phyloP scores from a whole-genome alignment of 2,329 filamentous ascomycete genomes.

The Teratosphaeria viscida region DNA sequence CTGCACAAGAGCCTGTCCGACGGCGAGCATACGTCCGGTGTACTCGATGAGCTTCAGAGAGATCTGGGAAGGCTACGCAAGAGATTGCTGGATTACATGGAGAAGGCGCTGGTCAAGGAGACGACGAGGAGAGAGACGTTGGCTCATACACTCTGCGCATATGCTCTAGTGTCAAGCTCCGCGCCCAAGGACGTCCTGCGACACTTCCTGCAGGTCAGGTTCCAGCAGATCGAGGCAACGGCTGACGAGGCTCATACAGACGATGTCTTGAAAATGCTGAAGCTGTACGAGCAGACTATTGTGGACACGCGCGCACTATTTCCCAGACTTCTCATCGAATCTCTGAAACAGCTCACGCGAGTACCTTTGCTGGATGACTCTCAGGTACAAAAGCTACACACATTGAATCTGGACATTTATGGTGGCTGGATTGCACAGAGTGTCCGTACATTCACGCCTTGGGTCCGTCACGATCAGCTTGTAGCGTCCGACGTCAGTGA shows the following conservation, averaged over 20 bases:
- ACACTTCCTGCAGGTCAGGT: constrained; percentile 66
- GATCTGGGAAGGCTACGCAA: constrained; percentile 52
- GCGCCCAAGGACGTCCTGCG: constrained; percentile 67
- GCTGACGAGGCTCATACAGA: constrained; percentile 43
- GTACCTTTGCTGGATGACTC: constrained; percentile 62
- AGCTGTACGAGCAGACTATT: constrained; percentile 66
- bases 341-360: constrained; percentile 57
- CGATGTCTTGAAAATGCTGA: constrained; percentile 54
- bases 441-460: constrained; percentile 75
- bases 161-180: constrained; percentile 70
- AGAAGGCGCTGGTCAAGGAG: constrained; percentile 38
- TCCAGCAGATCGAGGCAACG: constrained; percentile 55
- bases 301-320: constrained; percentile 67
- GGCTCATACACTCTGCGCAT: constrained; percentile 67
- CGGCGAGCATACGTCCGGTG: constrained; percentile 33
- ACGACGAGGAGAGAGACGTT: constrained; percentile 37
- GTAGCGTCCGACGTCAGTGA: constrained; percentile 30
- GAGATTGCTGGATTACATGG: constrained; percentile 54
- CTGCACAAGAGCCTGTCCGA: constrained; percentile 63
- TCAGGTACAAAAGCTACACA: constrained; percentile 54
- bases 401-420: constrained; percentile 66
- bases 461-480: constrained; percentile 68
- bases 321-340: constrained; percentile 59
- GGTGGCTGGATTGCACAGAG: constrained; percentile 73
- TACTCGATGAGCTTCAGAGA: constrained; percentile 54